Evolutionary conservation across 176 grass and related monocot genomes (phyloP).

Genomic region (Eleusine coracana): DNA sequence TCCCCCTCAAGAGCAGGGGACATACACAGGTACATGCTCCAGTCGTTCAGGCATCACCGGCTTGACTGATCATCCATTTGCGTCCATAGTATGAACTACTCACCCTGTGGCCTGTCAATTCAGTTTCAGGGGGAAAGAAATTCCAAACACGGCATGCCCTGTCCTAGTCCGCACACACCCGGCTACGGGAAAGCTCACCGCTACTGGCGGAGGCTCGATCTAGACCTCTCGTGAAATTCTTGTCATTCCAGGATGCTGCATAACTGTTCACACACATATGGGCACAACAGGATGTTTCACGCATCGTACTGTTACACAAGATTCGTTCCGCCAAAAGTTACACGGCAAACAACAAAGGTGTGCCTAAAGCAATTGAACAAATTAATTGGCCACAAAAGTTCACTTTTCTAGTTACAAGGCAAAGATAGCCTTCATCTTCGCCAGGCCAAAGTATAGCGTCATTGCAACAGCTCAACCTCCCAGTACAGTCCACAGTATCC

Average conservation of each 20-base stretch:
- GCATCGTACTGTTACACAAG: background rate
- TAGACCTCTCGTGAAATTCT: background rate
- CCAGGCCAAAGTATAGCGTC: background rate
- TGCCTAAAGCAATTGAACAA: constrained; percentile 1
- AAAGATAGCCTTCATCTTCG: constrained; percentile 19
- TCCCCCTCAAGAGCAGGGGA: background rate
- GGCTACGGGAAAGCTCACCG: background rate
- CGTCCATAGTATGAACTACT: background rate
- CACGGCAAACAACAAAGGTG: background rate
- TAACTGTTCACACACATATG: background rate
- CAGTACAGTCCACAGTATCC: constrained; percentile 10
- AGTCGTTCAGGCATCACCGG: no score
- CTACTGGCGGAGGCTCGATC: background rate
- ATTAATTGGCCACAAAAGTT: constrained; percentile 3
- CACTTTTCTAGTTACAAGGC: constrained; percentile 1
- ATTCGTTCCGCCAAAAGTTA: background rate
- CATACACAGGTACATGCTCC: background rate
- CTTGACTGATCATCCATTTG: background rate
- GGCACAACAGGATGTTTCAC: background rate
- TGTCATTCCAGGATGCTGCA: background rate
- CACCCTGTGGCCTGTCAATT: background rate
- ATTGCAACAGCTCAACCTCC: background rate
- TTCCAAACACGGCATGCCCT: background rate
- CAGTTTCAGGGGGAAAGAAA: no score
- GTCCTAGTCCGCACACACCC: background rate